Evolutionary conservation across 257 asterid genomes (phyloP).

Genomic region (Solanum pinnatisectum): DNA sequence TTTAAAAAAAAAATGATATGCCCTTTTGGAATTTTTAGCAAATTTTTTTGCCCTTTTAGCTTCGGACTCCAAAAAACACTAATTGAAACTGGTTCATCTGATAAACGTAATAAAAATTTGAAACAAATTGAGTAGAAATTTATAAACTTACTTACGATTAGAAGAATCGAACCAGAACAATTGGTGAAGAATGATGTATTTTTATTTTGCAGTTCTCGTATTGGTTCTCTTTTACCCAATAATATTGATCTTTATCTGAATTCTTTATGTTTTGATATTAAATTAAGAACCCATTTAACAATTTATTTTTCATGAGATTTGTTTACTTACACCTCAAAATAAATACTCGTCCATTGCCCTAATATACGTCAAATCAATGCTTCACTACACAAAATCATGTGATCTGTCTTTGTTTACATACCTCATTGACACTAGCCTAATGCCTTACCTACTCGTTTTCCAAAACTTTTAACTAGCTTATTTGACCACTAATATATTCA

Average conservation of each 20-base stretch:
- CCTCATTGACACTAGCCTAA: neutral
- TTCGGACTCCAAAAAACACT: no score
- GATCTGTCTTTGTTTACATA: no score
- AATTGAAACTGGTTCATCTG: no score
- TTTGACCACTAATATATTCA: no score
- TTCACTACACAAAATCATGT: neutral
- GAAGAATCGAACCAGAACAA: neutral
- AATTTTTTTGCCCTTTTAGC: no score
- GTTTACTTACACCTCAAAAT: neutral
- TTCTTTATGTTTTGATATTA: neutral
- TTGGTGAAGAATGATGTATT: neutral
- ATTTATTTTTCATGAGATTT: neutral
- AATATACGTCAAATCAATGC: no score
- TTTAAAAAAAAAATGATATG: no score
- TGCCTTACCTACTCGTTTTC: neutral
- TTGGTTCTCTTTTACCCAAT: neutral
- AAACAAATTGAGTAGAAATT: neutral
- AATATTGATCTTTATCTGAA: neutral
- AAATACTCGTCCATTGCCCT: accelerated
- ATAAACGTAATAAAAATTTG: neutral
- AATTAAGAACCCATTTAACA: neutral
- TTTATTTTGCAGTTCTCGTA: no score
- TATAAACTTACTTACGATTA: neutral
- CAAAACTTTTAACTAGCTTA: no score
- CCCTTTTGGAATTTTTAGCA: no score